phyloP scores from a whole-genome alignment of 257 asterid species.

The Datura wrightii region DNA sequence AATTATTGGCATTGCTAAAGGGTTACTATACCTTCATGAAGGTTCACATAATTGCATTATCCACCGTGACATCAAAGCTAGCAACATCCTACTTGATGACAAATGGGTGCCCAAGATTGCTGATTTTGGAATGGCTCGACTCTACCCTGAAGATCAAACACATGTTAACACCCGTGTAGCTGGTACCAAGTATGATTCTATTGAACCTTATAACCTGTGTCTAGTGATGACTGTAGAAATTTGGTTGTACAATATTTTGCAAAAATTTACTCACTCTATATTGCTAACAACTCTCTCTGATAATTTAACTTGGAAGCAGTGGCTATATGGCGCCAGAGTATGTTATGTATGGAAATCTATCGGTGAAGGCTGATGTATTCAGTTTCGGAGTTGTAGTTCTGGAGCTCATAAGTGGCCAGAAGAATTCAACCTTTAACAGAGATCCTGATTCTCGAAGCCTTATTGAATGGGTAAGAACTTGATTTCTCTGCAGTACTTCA shows the following conservation, averaged over 20 bases:
- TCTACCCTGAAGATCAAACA: constrained; percentile 73
- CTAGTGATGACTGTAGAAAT: neutral
- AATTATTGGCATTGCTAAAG: constrained; percentile 79
- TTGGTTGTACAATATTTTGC: neutral
- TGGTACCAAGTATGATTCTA: constrained; percentile 81
- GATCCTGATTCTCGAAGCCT: constrained; percentile 71
- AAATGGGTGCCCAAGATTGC: constrained; percentile 94
- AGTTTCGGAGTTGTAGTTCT: constrained; percentile 93
- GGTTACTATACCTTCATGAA: constrained; percentile 87
- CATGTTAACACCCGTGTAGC: constrained; percentile 87
- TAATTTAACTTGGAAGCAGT: constrained; percentile 53
- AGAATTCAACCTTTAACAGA: constrained; percentile 67
- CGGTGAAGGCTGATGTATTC: constrained; percentile 82
- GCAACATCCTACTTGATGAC: constrained; percentile 87
- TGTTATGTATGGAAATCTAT: constrained; percentile 74
- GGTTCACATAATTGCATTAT: constrained; percentile 78
- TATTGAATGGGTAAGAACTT: constrained; percentile 78
- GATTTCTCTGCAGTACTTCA: neutral
- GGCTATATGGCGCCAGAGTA: constrained; percentile 99
- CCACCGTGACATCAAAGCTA: constrained; percentile 92
- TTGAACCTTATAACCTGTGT: neutral
- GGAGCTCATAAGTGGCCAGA: constrained; percentile 92
- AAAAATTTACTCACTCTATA: neutral
- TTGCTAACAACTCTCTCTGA: neutral
- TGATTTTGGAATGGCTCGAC: constrained; percentile 94